Evolutionary conservation across 805 yeast species (phyloP).

Genomic region (Yamadazyma nakazawae): DNA sequence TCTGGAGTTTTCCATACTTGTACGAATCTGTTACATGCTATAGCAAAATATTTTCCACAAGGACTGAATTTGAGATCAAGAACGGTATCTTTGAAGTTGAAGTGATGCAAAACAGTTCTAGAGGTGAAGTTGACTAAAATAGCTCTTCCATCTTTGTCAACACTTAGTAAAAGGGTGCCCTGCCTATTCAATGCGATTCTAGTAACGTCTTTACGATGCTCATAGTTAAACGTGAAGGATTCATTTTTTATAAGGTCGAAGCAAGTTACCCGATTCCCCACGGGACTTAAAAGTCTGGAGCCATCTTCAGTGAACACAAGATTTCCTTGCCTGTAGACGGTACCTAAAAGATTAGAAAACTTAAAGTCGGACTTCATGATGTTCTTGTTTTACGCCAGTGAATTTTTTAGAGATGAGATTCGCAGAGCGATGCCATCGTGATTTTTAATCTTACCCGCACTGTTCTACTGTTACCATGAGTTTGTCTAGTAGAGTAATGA

Average conservation of each 20-base stretch:
- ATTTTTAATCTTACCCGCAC: conserved; percentile 8
- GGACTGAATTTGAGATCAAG: conserved; percentile 79
- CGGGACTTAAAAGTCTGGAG: conserved; percentile 78
- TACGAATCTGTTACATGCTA: conserved; percentile 75
- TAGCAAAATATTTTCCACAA: conserved; percentile 82
- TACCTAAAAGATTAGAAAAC: conserved; percentile 87
- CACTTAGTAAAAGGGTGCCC: conserved; percentile 73
- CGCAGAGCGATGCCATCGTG: not conserved
- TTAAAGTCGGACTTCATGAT: conserved; percentile 82
- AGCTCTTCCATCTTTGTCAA: conserved; percentile 91
- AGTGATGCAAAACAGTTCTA: conserved; percentile 85
- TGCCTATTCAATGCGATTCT: conserved; percentile 81
- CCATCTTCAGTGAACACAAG: conserved; percentile 85
- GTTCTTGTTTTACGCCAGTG: not conserved
- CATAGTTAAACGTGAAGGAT: conserved; percentile 87
- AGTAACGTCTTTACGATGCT: conserved; percentile 81
- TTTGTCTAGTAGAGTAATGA: conserved; percentile 67
- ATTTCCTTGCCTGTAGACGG: conserved; percentile 94
- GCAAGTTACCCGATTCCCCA: conserved; percentile 87
- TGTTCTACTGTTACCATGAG: conserved; percentile 18
- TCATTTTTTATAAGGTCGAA: conserved; percentile 82
- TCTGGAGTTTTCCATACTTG: conserved; percentile 95
- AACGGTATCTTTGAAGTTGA: conserved; percentile 84
- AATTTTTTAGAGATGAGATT: conserved; percentile 13
- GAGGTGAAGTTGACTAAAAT: conserved; percentile 82